phyloP scores from a whole-genome alignment of 1,284 basidiomycete species.

The Irpex sp. region DNA sequence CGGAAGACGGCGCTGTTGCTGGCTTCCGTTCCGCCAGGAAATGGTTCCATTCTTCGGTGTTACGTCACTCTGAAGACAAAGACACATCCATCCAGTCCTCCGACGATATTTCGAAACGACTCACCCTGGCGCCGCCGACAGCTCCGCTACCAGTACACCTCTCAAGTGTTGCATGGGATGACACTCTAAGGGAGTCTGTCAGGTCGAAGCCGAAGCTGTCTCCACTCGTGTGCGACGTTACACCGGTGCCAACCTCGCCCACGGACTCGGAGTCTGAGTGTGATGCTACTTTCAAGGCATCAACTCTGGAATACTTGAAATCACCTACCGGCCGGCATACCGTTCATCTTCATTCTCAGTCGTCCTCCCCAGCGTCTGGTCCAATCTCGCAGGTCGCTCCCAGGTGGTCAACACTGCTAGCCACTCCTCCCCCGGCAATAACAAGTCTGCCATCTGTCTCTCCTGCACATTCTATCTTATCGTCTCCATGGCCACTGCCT shows the following conservation, averaged over 20 bases:
- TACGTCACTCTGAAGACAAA: conserved; percentile 15
- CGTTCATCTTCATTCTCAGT: background rate
- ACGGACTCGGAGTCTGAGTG: conserved; percentile 26
- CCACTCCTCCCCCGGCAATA: conserved; percentile 10
- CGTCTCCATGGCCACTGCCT: conserved; percentile 28
- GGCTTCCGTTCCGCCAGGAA: conserved; percentile 21
- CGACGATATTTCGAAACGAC: conserved; percentile 6
- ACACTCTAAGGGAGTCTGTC: conserved; percentile 35
- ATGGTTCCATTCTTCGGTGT: conserved; percentile 20
- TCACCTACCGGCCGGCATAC: conserved; percentile 31
- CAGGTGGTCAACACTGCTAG: conserved; percentile 15
- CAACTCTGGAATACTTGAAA: conserved; percentile 43
- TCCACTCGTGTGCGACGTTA: conserved; percentile 17
- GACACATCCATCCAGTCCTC: conserved; percentile 24
- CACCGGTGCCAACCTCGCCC: conserved; percentile 23
- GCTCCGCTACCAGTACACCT: conserved; percentile 23
- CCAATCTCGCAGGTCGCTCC: conserved; percentile 19
- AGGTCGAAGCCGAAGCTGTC: conserved; percentile 16
- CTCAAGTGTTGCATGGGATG: conserved; percentile 52
- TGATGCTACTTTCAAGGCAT: conserved; percentile 44
- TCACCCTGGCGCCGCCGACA: conserved; percentile 16
- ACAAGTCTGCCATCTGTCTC: conserved; percentile 12
- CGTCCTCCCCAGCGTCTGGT: background rate
- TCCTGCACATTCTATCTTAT: conserved; percentile 22
- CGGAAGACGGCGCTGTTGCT: conserved; percentile 23